Base-by-base conservation (phyloP, 75 land plant species). In the Gnetum montanum region DNA sequence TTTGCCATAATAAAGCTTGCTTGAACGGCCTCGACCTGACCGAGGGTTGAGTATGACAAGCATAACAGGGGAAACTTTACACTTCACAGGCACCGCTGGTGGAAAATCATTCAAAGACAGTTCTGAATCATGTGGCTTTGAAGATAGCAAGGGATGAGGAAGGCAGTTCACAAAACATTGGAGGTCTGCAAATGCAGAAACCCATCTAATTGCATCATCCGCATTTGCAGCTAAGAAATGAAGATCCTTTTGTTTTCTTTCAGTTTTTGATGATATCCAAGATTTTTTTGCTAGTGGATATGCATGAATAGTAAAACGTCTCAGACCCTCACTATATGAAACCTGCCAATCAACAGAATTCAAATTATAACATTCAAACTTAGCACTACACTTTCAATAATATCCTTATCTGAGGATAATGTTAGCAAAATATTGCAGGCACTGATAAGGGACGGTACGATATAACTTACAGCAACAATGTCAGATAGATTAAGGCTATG, bases 21-120 rank as follows among this genome's bases (percentile, higher is more conserved):
- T 86, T 47, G 93, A 85, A 1, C 91, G 87, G 28, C 97, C 97
- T 52, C 77, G 93, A 30, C 97, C 97, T 31, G 97, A 91, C 8
- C 83, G 80, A 47, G 97, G 97, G 61, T 91, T 91, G 36, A 91
- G 63, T 55, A 91, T 84, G 16, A 91, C 85, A 61, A 88, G 85
- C 67, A 91, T 64, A 34, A 41, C 71, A 29, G 89, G 93, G 2
- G 86, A 71, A 55, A 44, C 70, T 51, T 71, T 81, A 43, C 80
- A 75, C 49, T 62, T 75, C 4, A 84, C 63, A 10, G 61, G 54
- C 23, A 57, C 54, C 28, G 71, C 78, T 49, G 69, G 58, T 26
- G 72, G 73, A 59, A 59, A 65, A 43, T 86, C 83, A 60, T 34
- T 54, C 19, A 49, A 40, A 66, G 61, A 57, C 8, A 67, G 34